These are phyloP conservation scores for Hyparrhenia diplandra DNA, from an alignment of 176 grass and related monocot species.

Conservation along the genomic window DNA sequence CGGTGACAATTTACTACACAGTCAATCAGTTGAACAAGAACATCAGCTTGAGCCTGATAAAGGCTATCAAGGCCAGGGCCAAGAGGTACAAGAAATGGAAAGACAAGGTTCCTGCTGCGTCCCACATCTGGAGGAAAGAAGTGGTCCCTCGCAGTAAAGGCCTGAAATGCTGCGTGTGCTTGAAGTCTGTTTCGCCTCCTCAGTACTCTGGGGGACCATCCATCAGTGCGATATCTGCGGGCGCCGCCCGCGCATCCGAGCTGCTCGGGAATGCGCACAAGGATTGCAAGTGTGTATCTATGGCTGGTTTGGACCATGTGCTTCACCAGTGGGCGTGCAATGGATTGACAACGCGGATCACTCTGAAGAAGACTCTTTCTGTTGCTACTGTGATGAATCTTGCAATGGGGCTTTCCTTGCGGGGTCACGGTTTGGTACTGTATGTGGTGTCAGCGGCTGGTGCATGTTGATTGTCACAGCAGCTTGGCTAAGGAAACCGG, in stretches of 20 bases:
- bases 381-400: slow-evolving; percentile 78
- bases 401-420: slow-evolving; percentile 66
- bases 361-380: slow-evolving; percentile 72
- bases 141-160: slow-evolving; percentile 45
- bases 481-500: slow-evolving; percentile 70
- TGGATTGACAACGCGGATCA: slow-evolving; percentile 62
- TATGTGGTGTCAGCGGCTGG: slow-evolving; percentile 82
- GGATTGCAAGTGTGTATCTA: slow-evolving; percentile 86
- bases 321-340: slow-evolving; percentile 82
- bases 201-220: slow-evolving; percentile 37
- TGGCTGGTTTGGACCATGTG: slow-evolving; percentile 64
- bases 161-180: slow-evolving; percentile 76
- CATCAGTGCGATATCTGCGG: slow-evolving; percentile 75
- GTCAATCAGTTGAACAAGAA: slow-evolving; percentile 70
- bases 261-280: slow-evolving; percentile 75
- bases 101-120: slow-evolving; percentile 54
- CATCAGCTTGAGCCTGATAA: slow-evolving; percentile 63
- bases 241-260: slow-evolving; percentile 55
- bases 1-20: slow-evolving; percentile 47
- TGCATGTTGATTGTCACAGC: slow-evolving; percentile 88
- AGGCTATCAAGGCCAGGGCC: slow-evolving; percentile 61
- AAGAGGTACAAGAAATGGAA: slow-evolving; percentile 71
- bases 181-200: slow-evolving; percentile 54
- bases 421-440: slow-evolving; percentile 71
- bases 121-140: slow-evolving; percentile 73